These are phyloP conservation scores for Zasmidium citrigriseum DNA, from an alignment of 2,329 filamentous ascomycete genomes.

Conservation along the genomic window DNA sequence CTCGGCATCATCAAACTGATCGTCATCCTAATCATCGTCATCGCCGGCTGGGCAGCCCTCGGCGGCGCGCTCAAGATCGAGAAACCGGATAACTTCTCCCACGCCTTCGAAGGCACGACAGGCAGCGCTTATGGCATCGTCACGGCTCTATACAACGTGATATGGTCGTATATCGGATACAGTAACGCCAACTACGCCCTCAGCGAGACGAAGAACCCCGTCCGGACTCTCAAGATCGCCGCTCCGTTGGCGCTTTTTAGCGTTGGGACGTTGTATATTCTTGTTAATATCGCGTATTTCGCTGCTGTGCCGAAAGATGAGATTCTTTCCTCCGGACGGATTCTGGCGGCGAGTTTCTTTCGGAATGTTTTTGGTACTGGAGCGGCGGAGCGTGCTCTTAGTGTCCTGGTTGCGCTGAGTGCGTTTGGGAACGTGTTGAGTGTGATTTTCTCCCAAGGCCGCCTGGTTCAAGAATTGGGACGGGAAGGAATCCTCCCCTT, in stretches of 20 bases:
- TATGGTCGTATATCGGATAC: conserved; percentile 70
- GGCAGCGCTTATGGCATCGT: conserved; percentile 67
- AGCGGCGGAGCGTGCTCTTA: conserved; percentile 52
- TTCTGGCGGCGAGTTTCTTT: conserved; percentile 32
- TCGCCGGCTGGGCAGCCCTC: conserved; percentile 59
- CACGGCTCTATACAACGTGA: conserved; percentile 71
- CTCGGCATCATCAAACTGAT: conserved; percentile 67
- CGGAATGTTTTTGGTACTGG: conserved; percentile 55
- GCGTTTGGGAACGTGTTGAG: conserved; percentile 59
- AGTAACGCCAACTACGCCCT: conserved; percentile 62
- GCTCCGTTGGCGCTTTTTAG: conserved; percentile 39
- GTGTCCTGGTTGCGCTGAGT: conserved; percentile 55
- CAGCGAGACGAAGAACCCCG: conserved; percentile 45
- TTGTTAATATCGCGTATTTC: conserved; percentile 37
- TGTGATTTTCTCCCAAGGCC: conserved; percentile 57
- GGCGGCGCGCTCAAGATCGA: conserved; percentile 62
- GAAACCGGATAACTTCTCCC: conserved; percentile 63
- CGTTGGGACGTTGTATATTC: conserved; percentile 25
- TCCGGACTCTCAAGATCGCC: conserved; percentile 38
- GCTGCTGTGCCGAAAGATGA: conserved; percentile 31
- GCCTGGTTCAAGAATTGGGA: conserved; percentile 62
- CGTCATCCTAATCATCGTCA: conserved; percentile 65
- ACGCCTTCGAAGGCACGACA: conserved; percentile 67
- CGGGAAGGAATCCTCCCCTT: conserved; percentile 59
- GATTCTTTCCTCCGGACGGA: conserved; percentile 18